These are phyloP conservation scores for Amorphotheca resinae DNA, from an alignment of 495 filamentous ascomycete genomes.

Conservation along the genomic window DNA sequence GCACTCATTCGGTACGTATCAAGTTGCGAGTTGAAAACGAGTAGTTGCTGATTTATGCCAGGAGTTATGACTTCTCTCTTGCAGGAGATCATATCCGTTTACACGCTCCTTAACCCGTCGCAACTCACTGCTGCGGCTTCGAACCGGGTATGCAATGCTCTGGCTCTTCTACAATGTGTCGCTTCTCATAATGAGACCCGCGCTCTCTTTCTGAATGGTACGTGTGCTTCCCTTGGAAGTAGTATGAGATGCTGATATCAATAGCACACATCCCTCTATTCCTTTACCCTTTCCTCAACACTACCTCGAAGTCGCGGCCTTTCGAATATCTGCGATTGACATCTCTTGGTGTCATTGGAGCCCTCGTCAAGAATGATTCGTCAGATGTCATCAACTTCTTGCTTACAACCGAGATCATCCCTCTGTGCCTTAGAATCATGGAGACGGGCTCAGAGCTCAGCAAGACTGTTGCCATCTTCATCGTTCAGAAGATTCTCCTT, in stretches of 20 bases:
- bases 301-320: conserved; percentile 92
- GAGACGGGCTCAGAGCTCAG: conserved; percentile 97
- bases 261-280: conserved; percentile 97
- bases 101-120: conserved; percentile 89
- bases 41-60: conserved; percentile 29
- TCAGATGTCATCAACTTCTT: conserved; percentile 98
- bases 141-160: conserved; percentile 94
- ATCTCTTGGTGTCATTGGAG: conserved; percentile 95
- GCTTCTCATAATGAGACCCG: conserved; percentile 96
- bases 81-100: conserved; percentile 98
- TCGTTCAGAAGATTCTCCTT: conserved; percentile 98
- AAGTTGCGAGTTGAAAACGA: neutral
- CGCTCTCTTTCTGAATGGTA: conserved; percentile 84
- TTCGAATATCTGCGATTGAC: conserved; percentile 98
- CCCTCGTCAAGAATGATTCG: conserved; percentile 97
- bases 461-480: conserved; percentile 99
- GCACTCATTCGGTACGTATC: conserved; percentile 86
- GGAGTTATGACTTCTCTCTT: conserved; percentile 97
- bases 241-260: conserved; percentile 13
- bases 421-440: conserved; percentile 96
- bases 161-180: conserved; percentile 93
- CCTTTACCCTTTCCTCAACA: conserved; percentile 97
- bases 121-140: conserved; percentile 93
- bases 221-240: conserved; percentile 12
- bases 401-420: conserved; percentile 96